Conservation (phyloP, 306 rosid species). For the Nissolia schottii region DNA sequence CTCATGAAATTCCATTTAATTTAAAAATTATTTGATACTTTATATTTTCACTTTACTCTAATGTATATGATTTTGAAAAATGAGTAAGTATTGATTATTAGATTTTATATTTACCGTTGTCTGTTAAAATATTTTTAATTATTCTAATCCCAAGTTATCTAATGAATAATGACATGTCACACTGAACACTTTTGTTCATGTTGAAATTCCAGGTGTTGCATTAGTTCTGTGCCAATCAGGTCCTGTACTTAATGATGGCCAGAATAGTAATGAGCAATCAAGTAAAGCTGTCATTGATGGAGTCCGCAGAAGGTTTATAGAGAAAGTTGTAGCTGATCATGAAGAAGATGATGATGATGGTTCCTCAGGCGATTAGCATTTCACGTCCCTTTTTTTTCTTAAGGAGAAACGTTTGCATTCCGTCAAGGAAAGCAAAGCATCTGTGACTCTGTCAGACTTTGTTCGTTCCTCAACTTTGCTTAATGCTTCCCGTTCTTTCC, state of each 20-base stretch:
- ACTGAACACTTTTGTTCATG: conserved; percentile 6
- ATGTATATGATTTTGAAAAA: too few relatives aligned
- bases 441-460: conserved; percentile 2
- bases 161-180: background rate
- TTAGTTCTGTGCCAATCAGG: conserved; percentile 84
- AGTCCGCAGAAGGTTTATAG: conserved; percentile 71
- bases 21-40: too few relatives aligned
- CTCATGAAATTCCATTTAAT: too few relatives aligned
- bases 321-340: conserved; percentile 73
- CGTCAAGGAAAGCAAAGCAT: conserved; percentile 10
- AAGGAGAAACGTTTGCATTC: background rate
- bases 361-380: conserved; percentile 71
- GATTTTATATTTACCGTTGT: too few relatives aligned
- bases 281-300: conserved; percentile 74
- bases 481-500: background rate
- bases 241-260: conserved; percentile 91
- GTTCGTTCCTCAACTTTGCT: background rate
- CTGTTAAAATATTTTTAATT: background rate
- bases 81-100: too few relatives aligned
- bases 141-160: background rate
- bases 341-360: conserved; percentile 62
- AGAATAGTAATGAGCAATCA: conserved; percentile 47
- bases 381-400: background rate
- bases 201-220: conserved; percentile 69
- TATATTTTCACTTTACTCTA: too few relatives aligned